Conservation (phyloP, 495 filamentous ascomycete species). For the Trichoderma erinaceum region DNA sequence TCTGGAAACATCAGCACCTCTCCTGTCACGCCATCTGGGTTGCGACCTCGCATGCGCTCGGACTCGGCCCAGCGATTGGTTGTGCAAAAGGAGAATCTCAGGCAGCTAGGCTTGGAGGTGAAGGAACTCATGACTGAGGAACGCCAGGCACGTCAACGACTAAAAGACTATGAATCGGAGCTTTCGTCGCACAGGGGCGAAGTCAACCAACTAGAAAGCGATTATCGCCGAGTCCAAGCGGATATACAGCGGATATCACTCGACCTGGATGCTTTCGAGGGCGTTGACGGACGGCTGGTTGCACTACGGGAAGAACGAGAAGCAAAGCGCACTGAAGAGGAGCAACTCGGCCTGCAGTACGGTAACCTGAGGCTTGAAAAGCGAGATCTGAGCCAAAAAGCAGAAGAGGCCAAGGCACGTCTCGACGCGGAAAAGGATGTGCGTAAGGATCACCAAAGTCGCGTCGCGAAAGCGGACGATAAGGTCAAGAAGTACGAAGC, state of each 20-base stretch:
- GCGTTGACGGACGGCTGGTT: conserved; percentile 33
- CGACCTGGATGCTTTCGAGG: conserved; percentile 40
- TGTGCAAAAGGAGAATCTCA: conserved; percentile 39
- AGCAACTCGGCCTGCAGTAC: conserved; percentile 39
- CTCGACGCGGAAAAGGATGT: conserved; percentile 29
- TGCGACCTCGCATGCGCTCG: conserved; percentile 69
- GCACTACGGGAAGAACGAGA: conserved; percentile 29
- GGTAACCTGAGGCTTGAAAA: conserved; percentile 32
- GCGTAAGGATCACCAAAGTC: conserved; percentile 41
- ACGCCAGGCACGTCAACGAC: conserved; percentile 45
- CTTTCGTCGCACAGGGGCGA: conserved; percentile 48
- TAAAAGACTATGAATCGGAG: conserved; percentile 53
- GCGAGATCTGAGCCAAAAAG: conserved; percentile 30
- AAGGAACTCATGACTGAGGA: conserved; percentile 29
- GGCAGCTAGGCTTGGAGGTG: conserved; percentile 41
- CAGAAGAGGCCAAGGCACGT: conserved; percentile 26
- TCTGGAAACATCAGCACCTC: conserved; percentile 35
- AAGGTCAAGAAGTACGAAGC: conserved; percentile 47
- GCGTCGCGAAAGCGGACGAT: conserved; percentile 49
- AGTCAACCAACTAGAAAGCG: conserved; percentile 21
- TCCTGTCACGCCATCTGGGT: conserved; percentile 28
- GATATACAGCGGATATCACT: conserved; percentile 25
- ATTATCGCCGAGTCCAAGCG: conserved; percentile 24
- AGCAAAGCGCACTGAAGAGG: conserved; percentile 26
- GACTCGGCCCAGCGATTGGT: conserved; percentile 63